Percentiles rank a stretch among this genome's conserved stretches.
Conservation (phyloP, 257 asterid genomes). For the Plantago ovata region DNA sequence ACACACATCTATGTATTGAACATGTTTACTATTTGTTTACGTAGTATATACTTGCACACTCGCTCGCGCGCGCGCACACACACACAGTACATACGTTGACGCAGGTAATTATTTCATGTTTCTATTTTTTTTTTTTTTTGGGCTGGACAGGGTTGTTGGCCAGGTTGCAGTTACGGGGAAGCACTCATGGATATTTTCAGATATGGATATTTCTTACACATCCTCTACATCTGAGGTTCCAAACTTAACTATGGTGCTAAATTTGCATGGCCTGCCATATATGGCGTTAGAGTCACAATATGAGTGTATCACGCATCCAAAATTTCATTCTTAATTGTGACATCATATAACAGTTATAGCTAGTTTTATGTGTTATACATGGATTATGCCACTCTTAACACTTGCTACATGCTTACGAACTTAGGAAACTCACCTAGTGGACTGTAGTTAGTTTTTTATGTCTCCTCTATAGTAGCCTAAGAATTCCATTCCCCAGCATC, state of each 20-base stretch:
- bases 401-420: conserved; percentile 6
- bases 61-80: too few relatives aligned
- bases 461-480: too few relatives aligned
- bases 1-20: neutral
- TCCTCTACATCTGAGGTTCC: conserved; percentile 56
- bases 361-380: neutral
- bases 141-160: conserved; percentile 69
- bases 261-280: neutral
- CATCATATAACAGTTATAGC: conserved; percentile 17
- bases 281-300: conserved; percentile 7
- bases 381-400: neutral
- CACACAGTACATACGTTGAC: neutral
- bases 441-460: too few relatives aligned
- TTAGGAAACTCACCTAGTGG: too few relatives aligned
- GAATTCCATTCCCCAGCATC: too few relatives aligned
- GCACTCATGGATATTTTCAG: conserved; percentile 78
- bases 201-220: conserved; percentile 42
- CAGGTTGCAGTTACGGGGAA: conserved; percentile 86
- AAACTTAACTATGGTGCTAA: conserved; percentile 6
- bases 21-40: neutral
- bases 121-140: conserved; percentile 18
- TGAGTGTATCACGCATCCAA: neutral
- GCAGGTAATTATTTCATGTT: neutral
- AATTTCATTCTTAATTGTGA: conserved; percentile 1
- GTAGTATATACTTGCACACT: too few relatives aligned